Base-by-base conservation (phyloP, 2,329 filamentous ascomycete genomes). In the Bipolaris sorokiniana region DNA sequence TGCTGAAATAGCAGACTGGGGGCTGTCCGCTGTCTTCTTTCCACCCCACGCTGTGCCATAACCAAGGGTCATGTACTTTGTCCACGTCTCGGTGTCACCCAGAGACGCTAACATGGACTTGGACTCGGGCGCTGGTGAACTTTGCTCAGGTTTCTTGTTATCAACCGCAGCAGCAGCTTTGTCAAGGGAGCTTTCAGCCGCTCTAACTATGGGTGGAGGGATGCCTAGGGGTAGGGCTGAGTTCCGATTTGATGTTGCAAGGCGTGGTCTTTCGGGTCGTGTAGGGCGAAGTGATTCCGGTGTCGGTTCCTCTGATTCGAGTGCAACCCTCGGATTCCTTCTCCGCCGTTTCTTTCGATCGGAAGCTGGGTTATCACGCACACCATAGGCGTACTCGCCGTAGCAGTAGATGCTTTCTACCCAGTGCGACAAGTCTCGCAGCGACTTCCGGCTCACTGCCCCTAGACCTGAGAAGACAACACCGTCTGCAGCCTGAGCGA, bases 351-450 rank as follows among this genome's bases (percentile, higher is more conserved):
- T 79, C 46, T 83, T 81, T 31, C 89, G 84, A 57, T 83, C 83
- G 1, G 90, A 88, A 1, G 84, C 85, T 13, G 92, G 90, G 63
- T 91, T 92, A 34, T 96, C 90, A 51, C 86, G 85, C 6, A 97
- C 85, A 3, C 93, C 94, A 72, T 97, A 98, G 2, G 94, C 88
- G 68, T 90, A 84, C 50, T 91, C 87, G 2, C 93, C 94, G 81
- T 92, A 91, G 28, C 83, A 88, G 75, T 95, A 96, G 2, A 97
- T 83, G 69, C 91, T 90, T 74, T 96, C 90, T 83, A 95, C 89
- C 94, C 94, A 98, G 53, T 89, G 85, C 1, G 90, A 89, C 23
- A 97, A 73, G 66, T 89, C 87, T 46, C 87, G 83, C 44, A 97
- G 70, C 0, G 91, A 94, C 16, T 83, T 83, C 51, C 87, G 83